Base-by-base conservation (phyloP, 2,329 filamentous ascomycete species). In the Colletotrichum lupini region DNA sequence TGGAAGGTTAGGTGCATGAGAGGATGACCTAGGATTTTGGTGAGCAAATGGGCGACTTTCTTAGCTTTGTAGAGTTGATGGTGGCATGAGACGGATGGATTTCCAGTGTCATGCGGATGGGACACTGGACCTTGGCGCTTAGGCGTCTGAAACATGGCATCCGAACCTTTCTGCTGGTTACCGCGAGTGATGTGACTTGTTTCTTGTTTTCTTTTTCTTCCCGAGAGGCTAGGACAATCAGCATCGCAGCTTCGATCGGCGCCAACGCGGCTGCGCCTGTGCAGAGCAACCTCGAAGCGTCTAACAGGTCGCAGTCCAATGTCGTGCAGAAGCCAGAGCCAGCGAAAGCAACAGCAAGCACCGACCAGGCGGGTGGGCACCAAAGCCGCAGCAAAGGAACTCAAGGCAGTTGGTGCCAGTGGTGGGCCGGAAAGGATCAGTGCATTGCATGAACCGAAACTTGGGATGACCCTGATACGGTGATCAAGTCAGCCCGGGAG, bases 361-460 rank as follows among this genome's bases (percentile, higher is more conserved):
- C 28, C 46, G 28, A 53, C 26, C 42, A 14, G 4, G 19, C 42
- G 4, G 2, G 26, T 46, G 22, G 37, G 28, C 37, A 35, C 32
- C 32, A 35, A 5, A 19, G 59, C 37, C 37, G 4, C 37, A 42
- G 37, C n/a, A 46, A 26, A 26, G 9, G 32, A 35, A 35, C 11
- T 35, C 32, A 35, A 52, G 30, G 24, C 35, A 46, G 12, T 32
- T 55, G 24, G 59, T 67, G 70, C 28, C 32, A 19, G 24, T 55
- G 24, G 59, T 67, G 70, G 66, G 30, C 24, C 60, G 28, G 49
- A 24, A 60, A 49, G 60, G 70, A 64, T 61, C 67, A 57, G 60
- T 73, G 60, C 70, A 61, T 61, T 73, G 70, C 70, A 73, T 73
- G 60, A 73, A 70, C 16, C 16, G 60, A 56, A 49, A 66, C n/a